Evolutionary conservation across 2,329 filamentous ascomycete genomes (phyloP).

Genomic region (Corynespora cassiicola): DNA sequence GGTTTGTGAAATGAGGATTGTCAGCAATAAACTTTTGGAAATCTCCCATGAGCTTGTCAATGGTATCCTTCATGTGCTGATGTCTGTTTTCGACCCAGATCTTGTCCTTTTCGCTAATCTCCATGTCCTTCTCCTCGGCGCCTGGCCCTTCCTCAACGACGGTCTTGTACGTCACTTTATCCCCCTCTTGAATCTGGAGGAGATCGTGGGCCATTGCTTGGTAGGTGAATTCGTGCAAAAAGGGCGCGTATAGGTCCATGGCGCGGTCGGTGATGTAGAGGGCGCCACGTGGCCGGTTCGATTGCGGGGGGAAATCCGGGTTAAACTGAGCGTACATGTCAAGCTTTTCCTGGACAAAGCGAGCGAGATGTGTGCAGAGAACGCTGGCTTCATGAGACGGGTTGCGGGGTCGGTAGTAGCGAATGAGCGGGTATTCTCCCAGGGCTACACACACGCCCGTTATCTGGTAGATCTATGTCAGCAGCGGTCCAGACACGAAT

Average conservation of each 20-base stretch:
- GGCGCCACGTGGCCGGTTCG: slow-evolving; percentile 77
- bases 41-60: slow-evolving; percentile 89
- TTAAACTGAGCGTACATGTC: slow-evolving; percentile 88
- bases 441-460: slow-evolving; percentile 87
- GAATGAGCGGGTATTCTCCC: slow-evolving; percentile 92
- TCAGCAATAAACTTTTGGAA: slow-evolving; percentile 91
- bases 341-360: slow-evolving; percentile 89
- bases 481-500: too few species aligned
- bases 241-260: slow-evolving; percentile 87
- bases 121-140: slow-evolving; percentile 86
- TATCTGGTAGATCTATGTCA: slow-evolving; percentile 60
- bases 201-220: slow-evolving; percentile 98
- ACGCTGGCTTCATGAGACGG: slow-evolving; percentile 87
- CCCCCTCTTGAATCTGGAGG: slow-evolving; percentile 83
- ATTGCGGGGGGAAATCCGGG: slow-evolving; percentile 81
- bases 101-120: slow-evolving; percentile 87
- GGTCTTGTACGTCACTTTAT: slow-evolving; percentile 87
- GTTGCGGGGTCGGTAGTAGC: slow-evolving; percentile 82
- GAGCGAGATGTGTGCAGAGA: slow-evolving; percentile 84
- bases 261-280: slow-evolving; percentile 89
- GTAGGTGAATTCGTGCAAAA: slow-evolving; percentile 96
- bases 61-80: slow-evolving; percentile 96
- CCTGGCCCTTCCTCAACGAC: slow-evolving; percentile 73
- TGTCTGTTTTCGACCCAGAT: slow-evolving; percentile 97
- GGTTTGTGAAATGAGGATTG: slow-evolving; percentile 89